A percentile compares a stretch with the other conserved stretches of the same genome.
phyloP scores from a whole-genome alignment of 441 rosid genomes.

The Breynia disticha region DNA sequence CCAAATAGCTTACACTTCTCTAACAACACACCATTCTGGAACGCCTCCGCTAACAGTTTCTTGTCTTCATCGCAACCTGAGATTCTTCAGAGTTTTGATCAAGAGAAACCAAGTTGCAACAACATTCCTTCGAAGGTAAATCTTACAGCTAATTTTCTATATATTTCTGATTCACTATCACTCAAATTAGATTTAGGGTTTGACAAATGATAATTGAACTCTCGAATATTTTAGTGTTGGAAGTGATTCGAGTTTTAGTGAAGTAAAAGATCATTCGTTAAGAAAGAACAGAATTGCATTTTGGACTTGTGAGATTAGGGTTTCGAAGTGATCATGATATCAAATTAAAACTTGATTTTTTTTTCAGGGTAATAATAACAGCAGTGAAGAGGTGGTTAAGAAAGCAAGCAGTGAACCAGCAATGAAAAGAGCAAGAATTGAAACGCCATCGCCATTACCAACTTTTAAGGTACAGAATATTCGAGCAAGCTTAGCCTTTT shows the following conservation, averaged over 20 bases:
- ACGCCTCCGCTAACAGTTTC: slow-evolving; percentile 32
- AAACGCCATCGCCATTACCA: slow-evolving; percentile 82
- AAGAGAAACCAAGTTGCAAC: slow-evolving; percentile 25
- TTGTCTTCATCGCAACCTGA: slow-evolving; percentile 28
- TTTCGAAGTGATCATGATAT: slow-evolving; percentile 3
- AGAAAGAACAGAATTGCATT: too few species aligned
- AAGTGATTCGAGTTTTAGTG: too few species aligned
- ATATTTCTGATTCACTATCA: too few species aligned
- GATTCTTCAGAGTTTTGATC: slow-evolving; percentile 19
- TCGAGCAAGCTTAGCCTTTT: neutral
- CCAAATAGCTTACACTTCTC: slow-evolving; percentile 31
- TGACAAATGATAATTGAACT: too few species aligned
- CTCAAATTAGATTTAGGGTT: too few species aligned
- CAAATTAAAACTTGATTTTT: too few species aligned
- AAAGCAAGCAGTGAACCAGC: slow-evolving; percentile 42
- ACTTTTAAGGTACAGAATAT: slow-evolving; percentile 61
- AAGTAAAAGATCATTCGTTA: too few species aligned
- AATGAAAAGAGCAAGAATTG: slow-evolving; percentile 55
- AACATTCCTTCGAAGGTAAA: slow-evolving; percentile 28
- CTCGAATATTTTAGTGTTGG: too few species aligned
- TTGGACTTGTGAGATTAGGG: neutral
- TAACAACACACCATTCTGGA: slow-evolving; percentile 43
- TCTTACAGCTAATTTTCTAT: neutral
- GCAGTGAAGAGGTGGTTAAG: slow-evolving; percentile 20
- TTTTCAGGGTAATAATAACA: too few species aligned